Evolutionary conservation across 2,329 filamentous ascomycete species (phyloP).

Genomic region (Bipolaris victoriae): DNA sequence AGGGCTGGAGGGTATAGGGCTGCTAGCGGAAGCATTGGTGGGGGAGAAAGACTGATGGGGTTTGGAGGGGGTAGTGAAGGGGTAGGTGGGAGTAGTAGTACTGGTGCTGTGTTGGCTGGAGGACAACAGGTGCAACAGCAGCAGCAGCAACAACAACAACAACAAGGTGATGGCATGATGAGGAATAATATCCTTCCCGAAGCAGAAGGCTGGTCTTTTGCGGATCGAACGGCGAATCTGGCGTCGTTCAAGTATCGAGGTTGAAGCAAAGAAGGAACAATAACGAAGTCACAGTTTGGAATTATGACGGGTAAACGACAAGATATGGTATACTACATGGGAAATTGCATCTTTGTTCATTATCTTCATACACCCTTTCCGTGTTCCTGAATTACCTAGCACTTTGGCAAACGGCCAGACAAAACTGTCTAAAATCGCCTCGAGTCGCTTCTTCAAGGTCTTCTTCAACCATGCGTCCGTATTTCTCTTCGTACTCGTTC

Average conservation of each 20-base stretch:
- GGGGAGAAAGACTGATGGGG: background rate
- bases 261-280: background rate
- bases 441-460: constrained; percentile 79
- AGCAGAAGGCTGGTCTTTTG: constrained; percentile 8
- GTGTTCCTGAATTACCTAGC: constrained; percentile 14
- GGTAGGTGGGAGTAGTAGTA: background rate
- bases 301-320: background rate
- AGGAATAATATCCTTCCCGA: background rate
- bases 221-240: background rate
- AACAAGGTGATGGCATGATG: background rate
- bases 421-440: constrained; percentile 79
- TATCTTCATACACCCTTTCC: too few species aligned
- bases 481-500: constrained; percentile 77
- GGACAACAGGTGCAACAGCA: background rate
- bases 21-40: background rate
- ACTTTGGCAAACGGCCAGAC: constrained; percentile 63
- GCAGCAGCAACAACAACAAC: background rate
- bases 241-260: constrained; percentile 4
- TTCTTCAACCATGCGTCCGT: constrained; percentile 74
- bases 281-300: background rate
- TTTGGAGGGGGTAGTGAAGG: background rate
- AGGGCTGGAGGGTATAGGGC: background rate
- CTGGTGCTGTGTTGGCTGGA: background rate
- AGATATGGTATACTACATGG: background rate
- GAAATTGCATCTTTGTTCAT: too few species aligned